Conservation (phyloP, 148 eudicot species). For the Simmondsia chinensis region DNA sequence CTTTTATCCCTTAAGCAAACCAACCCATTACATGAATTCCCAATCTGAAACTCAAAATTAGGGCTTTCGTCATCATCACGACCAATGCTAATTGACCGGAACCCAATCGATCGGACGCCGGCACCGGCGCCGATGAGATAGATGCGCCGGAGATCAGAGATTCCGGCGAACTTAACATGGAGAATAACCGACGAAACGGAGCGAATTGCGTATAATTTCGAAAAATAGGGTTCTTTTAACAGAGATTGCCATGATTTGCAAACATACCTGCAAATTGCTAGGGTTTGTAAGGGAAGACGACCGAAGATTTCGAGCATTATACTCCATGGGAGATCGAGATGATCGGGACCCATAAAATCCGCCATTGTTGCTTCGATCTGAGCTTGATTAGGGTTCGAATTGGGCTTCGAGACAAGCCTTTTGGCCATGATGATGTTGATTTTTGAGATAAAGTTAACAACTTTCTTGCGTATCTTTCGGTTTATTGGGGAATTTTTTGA, state of each 20-base stretch:
- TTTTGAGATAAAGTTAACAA: too few relatives aligned
- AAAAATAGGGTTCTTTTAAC: constrained; percentile 21
- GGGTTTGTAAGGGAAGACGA: constrained; percentile 24
- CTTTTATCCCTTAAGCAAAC: constrained; percentile 16
- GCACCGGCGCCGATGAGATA: constrained; percentile 6
- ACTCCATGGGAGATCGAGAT: constrained; percentile 29
- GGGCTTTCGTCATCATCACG: not conserved
- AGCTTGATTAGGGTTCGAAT: too few relatives aligned
- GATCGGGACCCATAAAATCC: too few relatives aligned
- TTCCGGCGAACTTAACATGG: constrained; percentile 8
- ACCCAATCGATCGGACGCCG: not conserved
- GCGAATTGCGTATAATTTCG: constrained; percentile 9
- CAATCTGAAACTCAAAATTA: constrained; percentile 14
- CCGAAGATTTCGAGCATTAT: constrained; percentile 27
- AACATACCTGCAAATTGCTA: constrained; percentile 26
- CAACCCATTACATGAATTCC: constrained; percentile 36
- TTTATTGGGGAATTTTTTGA: too few relatives aligned
- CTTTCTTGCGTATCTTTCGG: too few relatives aligned
- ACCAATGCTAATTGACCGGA: not conserved
- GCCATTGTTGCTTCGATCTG: too few relatives aligned
- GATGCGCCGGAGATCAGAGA: constrained; percentile 6
- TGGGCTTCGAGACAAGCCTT: too few relatives aligned
- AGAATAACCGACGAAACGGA: constrained; percentile 19
- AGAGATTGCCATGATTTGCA: constrained; percentile 38
- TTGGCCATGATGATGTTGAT: too few relatives aligned